These are phyloP conservation scores for Ampelocalamus luodianensis DNA, from an alignment of 176 grass and related monocot genomes.

Conservation along the genomic window DNA sequence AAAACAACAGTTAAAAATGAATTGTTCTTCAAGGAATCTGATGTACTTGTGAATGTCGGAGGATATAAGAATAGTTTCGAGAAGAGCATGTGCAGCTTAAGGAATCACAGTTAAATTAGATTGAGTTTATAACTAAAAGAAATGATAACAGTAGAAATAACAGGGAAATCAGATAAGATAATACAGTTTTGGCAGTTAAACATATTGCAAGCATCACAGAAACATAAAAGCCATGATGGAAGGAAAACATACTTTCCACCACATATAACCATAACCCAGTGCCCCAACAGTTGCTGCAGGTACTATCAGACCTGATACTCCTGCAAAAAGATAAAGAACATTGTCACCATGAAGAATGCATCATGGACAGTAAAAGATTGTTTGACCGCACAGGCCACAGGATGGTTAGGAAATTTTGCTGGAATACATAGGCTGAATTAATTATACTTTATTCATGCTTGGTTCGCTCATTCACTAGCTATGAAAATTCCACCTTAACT, in stretches of 20 bases:
- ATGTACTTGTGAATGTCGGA: neutral
- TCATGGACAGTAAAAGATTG: slow-evolving; percentile 1
- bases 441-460: neutral
- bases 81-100: slow-evolving; percentile 22
- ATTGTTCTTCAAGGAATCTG: neutral
- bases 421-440: neutral
- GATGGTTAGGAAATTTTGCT: slow-evolving; percentile 10
- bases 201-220: slow-evolving; percentile 23
- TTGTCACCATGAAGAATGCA: slow-evolving; percentile 29
- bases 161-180: neutral
- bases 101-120: neutral
- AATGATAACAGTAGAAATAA: slow-evolving; percentile 18
- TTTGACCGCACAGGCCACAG: neutral
- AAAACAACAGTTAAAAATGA: slow-evolving; percentile 35
- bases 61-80: slow-evolving; percentile 1
- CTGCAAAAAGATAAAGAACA: slow-evolving; percentile 51
- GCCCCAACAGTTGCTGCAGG: slow-evolving; percentile 88
- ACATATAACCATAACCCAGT: slow-evolving; percentile 95
- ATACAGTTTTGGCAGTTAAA: slow-evolving; percentile 8
- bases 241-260: slow-evolving; percentile 86
- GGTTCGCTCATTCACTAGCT: neutral
- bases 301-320: slow-evolving; percentile 75
- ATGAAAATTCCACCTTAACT: neutral
- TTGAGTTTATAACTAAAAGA: neutral
- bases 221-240: slow-evolving; percentile 36